These are phyloP conservation scores for Coccomyxa subellipsoidea DNA, from an alignment of 163 green algal species.

Conservation along the genomic window DNA sequence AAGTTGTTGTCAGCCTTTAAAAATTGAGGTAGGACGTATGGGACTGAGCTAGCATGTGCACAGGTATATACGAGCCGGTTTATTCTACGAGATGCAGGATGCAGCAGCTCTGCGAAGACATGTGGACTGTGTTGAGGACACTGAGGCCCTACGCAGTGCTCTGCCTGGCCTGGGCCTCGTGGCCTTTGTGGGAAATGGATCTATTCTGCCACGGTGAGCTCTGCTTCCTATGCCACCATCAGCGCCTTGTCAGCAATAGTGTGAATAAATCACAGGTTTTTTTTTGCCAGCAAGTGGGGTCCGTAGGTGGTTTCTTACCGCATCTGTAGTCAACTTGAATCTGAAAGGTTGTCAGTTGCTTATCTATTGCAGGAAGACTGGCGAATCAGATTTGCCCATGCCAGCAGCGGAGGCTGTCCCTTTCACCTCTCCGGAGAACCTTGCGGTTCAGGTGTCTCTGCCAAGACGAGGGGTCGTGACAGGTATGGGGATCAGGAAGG, in stretches of 20 bases:
- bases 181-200: slow-evolving; percentile 65
- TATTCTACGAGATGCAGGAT: slow-evolving; percentile 39
- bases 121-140: slow-evolving; percentile 51
- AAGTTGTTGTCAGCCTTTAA: background rate
- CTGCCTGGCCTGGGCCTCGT: slow-evolving; percentile 48
- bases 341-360: too few species aligned
- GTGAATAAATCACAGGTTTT: too few species aligned
- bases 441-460: slow-evolving; percentile 45
- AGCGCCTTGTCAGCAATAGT: too few species aligned
- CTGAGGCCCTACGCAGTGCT: slow-evolving; percentile 28
- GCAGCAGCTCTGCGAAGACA: slow-evolving; percentile 28
- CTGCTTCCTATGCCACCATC: background rate
- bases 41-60: background rate
- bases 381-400: slow-evolving; percentile 60
- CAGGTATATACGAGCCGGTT: slow-evolving; percentile 44
- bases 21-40: background rate
- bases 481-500: slow-evolving; percentile 54
- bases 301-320: too few species aligned
- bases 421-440: slow-evolving; percentile 44
- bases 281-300: too few species aligned
- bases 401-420: slow-evolving; percentile 30
- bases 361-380: slow-evolving; percentile 28
- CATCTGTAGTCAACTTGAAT: too few species aligned
- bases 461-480: slow-evolving; percentile 50
- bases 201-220: slow-evolving; percentile 51